A percentile compares a stretch with the other conserved stretches of the same genome.
Conservation (phyloP, 495 filamentous ascomycete genomes). For the Podospora anserina region DNA sequence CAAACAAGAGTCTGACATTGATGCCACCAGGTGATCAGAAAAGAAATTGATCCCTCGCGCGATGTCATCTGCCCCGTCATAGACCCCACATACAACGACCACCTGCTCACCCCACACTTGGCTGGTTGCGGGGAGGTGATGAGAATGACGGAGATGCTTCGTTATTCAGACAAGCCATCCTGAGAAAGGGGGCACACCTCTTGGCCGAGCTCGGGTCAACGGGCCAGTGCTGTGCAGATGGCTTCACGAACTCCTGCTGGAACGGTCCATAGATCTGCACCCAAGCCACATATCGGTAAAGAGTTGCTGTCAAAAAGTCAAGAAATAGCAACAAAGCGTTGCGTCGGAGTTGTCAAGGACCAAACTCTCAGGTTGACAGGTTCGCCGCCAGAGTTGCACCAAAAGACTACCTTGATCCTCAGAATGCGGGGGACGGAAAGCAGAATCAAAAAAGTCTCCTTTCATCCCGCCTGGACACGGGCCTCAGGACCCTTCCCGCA, state of each 20-base stretch:
- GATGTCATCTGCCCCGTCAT: slow-evolving; percentile 3
- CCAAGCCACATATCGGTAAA: neutral
- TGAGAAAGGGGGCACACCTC: neutral
- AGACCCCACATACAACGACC: neutral
- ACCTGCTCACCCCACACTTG: neutral
- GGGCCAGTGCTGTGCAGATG: neutral
- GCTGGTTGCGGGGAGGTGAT: neutral
- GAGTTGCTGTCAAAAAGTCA: slow-evolving; percentile 5
- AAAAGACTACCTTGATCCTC: slow-evolving; percentile 1
- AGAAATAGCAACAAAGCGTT: slow-evolving; percentile 24
- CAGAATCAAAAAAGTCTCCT: neutral
- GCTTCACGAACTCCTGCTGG: neutral
- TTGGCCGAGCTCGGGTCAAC: neutral
- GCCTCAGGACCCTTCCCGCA: slow-evolving; percentile 12
- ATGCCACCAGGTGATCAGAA: neutral
- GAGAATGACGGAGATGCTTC: neutral
- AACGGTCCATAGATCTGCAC: neutral
- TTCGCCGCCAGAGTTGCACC: slow-evolving; percentile 14
- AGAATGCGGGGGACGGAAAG: slow-evolving; percentile 25
- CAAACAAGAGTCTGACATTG: neutral
- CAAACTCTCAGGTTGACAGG: slow-evolving; percentile 20
- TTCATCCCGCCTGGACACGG: slow-evolving; percentile 8
- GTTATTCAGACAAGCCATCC: neutral
- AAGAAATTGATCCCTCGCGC: neutral
- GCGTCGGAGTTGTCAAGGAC: slow-evolving; percentile 25